Conservation (phyloP, 2,329 filamentous ascomycete genomes). For the Knufia fluminis region DNA sequence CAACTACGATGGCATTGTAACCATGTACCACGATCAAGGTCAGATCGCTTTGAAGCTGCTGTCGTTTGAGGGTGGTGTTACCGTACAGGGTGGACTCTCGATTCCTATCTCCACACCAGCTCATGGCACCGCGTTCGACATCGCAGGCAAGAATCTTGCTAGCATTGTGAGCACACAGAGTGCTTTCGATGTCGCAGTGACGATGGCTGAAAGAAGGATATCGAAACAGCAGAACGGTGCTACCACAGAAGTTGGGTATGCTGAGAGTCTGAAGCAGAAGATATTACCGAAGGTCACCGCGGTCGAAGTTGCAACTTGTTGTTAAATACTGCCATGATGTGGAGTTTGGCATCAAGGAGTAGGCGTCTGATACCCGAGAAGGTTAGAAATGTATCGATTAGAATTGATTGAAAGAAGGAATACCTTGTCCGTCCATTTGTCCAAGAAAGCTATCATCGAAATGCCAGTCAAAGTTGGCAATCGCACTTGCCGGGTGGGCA, state of each 20-base stretch:
- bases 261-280: background rate
- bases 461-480: constrained; percentile 2
- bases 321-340: background rate
- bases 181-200: constrained; percentile 28
- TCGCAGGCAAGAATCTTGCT: constrained; percentile 26
- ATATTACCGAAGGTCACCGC: background rate
- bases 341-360: background rate
- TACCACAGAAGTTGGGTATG: background rate
- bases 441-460: constrained; percentile 7
- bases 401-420: background rate
- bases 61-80: constrained; percentile 29
- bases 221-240: background rate
- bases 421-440: background rate
- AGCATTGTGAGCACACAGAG: constrained; percentile 27
- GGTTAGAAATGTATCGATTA: background rate
- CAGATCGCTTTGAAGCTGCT: constrained; percentile 31
- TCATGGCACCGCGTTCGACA: constrained; percentile 28
- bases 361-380: background rate
- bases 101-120: constrained; percentile 27
- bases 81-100: constrained; percentile 28
- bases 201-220: constrained; percentile 13
- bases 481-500: background rate
- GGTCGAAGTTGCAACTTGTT: background rate
- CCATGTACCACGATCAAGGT: constrained; percentile 32
- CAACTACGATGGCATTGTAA: constrained; percentile 28